Evolutionary conservation across 805 yeast genomes (phyloP), one percentile per base, ranked within the genome.

Genomic region (Kodamaea neixiangensis): DNA sequence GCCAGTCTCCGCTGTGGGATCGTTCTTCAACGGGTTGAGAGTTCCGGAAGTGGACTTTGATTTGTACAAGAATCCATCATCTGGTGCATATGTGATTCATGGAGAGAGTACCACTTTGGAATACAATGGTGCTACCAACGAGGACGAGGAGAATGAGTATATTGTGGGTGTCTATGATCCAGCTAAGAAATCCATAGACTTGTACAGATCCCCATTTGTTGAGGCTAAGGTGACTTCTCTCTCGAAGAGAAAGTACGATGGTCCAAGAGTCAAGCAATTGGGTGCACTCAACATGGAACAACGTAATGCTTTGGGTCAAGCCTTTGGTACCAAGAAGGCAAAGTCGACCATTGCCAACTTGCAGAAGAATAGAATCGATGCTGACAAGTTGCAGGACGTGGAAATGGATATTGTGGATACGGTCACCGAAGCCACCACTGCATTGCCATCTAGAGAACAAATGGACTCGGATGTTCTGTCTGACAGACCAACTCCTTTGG

Each of bases 281-380:
- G 80, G 80, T 31, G 71, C 72, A 35, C 70, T 73, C 54, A 70
- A 78, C 59, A 73, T 79, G 52, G 72, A 76, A 14, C 89, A 89
- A 70, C 81, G 97, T 66, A 88, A 82, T 50, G 87, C 89, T 1
- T 78, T 94, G 63, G 99, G 99, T 63, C 93, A 90, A 70, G 96
- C 94, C 2, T 94, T 94, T 61, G 99, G 99, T 78, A 93, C 99
- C 51, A 92, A 89, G 73, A 92, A 85, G 73, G 97, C 97, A 55
- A 93, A 90, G 74, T 87, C 89, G 60, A 96, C 96, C 33, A 87
- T 94, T 62, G 73, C 81, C 47, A 93, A 86, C 65, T 70, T 83
- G 61, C 94, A 86, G 62, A 83, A 87, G 67, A 94, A 94, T 71
- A 79, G 87, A 60, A 85, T 94, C 63, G 97, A 94, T 65, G 80